Conservation (phyloP, 192 early-diverging fungal genomes). For the Chytriomyces confervae region DNA sequence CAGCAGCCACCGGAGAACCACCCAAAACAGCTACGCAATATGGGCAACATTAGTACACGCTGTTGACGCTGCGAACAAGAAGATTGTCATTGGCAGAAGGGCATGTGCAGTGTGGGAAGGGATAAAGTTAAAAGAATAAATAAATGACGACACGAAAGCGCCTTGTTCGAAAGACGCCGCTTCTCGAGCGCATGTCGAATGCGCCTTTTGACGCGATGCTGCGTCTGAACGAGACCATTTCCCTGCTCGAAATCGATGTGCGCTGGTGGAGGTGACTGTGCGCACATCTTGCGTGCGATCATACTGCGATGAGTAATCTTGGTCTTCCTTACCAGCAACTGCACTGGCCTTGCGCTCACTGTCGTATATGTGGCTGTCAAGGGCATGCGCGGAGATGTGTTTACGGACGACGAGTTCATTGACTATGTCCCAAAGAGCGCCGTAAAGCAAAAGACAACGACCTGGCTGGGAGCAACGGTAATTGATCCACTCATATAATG, state of each 20-base stretch:
- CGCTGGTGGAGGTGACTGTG: not conserved
- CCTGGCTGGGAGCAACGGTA: slow-evolving; percentile 4
- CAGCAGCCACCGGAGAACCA: not conserved
- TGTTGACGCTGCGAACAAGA: not conserved
- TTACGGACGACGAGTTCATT: slow-evolving; percentile 30
- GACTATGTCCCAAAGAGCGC: slow-evolving; percentile 11
- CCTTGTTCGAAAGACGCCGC: not conserved
- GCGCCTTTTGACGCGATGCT: not conserved
- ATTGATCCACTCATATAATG: not conserved
- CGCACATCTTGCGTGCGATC: not conserved
- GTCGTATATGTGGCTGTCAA: slow-evolving; percentile 18
- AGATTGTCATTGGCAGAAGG: not conserved
- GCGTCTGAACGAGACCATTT: not conserved
- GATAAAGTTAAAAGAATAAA: no score
- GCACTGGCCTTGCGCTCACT: slow-evolving; percentile 8
- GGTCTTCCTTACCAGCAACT: no score
- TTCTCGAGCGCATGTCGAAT: not conserved
- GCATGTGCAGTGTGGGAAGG: no score
- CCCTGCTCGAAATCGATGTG: not conserved
- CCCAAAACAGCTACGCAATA: not conserved
- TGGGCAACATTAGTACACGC: no score
- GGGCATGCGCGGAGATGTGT: slow-evolving; percentile 7
- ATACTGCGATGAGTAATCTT: no score
- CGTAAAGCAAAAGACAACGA: not conserved
- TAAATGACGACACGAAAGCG: not conserved